Percentiles rank a stretch among this genome's conserved stretches.
Conservation (phyloP, 345 rosid species). For the Salix suchowensis region DNA sequence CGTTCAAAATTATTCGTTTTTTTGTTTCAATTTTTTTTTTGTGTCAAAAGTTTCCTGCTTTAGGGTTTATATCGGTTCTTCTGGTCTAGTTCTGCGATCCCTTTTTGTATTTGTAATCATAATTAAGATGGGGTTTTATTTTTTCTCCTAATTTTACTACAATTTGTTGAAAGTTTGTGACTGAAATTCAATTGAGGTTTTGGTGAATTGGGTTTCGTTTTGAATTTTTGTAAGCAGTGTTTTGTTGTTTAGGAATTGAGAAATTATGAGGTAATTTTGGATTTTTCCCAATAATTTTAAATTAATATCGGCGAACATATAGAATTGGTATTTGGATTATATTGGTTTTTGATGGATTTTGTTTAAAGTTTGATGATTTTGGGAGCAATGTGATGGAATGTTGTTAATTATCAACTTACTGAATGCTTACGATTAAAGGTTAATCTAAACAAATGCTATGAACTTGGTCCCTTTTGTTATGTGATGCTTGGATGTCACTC, state of each 20-base stretch:
- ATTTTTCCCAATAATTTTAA: neutral
- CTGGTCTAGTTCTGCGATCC: neutral
- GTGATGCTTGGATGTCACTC: neutral
- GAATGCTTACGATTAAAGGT: neutral
- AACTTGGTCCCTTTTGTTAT: neutral
- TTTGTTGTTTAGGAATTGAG: neutral
- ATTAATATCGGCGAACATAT: neutral
- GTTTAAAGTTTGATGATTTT: neutral
- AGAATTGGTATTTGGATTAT: neutral
- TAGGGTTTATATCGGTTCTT: neutral
- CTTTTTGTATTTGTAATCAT: neutral
- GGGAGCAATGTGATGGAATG: neutral
- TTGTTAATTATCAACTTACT: neutral
- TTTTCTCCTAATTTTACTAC: neutral
- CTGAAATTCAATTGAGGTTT: neutral
- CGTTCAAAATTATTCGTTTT: neutral
- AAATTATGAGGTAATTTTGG: neutral
- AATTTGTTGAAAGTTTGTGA: neutral
- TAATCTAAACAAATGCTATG: neutral
- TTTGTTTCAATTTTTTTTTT: neutral
- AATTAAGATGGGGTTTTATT: neutral
- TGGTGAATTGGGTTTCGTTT: neutral
- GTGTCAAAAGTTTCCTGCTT: neutral
- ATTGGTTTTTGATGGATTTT: neutral
- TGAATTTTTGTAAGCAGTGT: neutral